Base-by-base conservation (phyloP, 768 basidiomycete genomes). In the Thelephora ganbajun region DNA sequence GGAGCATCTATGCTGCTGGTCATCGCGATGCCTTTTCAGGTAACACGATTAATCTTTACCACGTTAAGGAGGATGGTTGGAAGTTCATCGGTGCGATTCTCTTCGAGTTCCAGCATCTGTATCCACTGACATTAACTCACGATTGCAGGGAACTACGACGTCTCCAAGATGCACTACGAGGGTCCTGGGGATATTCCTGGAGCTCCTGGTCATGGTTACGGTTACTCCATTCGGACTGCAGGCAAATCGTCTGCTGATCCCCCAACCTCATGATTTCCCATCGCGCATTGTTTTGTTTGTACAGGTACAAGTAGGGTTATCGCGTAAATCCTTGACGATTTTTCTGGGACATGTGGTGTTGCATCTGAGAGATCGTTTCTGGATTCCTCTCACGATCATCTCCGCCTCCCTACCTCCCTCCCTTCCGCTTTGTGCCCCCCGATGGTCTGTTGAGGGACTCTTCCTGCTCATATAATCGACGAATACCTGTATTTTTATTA, bases 1-100 rank as follows among this genome's bases (percentile, higher is more conserved):
- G 93, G 56, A 91, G 89, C 54, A 97, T 99, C 61, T 90, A 93
- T 56, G 94, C 94, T 37, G 96, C 96, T 45, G 89, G 90, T 51
- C 96, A 98, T 64, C 83, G 94, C 52, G 92, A 96, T 63, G 91
- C 91, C 5, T 94, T 83, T 70, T 94, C 92, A 5, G 91, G 91
- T 45, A 99, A 99, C 68, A 83, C 88, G 5, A 83, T 86, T 68
- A 99, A 98, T 66, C 70, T 99, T 35, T 99, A 89, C 62, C 92
- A 96, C 51, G 88, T 99, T 58, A 83, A 90, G 61, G 81, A 94
- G 63, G 75, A 86, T 50, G 94, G 94, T 5, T 99, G 96, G 96
- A 73, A 81, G 53, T 98, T 97, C 69, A 85, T 97, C 58, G 88
- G 92, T 91, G 58, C 35, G 78, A 68, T 36, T 49, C n/a, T 2